These are phyloP conservation scores for Fallopia convolvulus DNA, from an alignment of 148 eudicot genomes.

Conservation along the genomic window DNA sequence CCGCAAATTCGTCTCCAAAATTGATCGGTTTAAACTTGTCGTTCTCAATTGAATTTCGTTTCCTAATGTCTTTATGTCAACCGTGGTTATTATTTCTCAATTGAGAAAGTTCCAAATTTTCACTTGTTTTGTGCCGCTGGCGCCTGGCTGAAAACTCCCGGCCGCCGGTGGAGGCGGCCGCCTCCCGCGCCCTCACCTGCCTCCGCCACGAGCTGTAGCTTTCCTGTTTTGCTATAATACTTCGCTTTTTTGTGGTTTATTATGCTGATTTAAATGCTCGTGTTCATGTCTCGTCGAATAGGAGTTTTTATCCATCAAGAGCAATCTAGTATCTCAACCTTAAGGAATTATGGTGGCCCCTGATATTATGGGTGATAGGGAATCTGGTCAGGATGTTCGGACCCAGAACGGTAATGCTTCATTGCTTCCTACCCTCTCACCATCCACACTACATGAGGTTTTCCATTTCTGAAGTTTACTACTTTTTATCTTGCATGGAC, in stretches of 20 bases:
- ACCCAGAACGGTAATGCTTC: conserved; percentile 63
- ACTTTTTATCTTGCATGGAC: conserved; percentile 17
- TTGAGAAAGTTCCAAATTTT: too few species aligned
- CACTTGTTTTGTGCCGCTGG: too few species aligned
- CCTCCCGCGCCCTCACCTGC: too few species aligned
- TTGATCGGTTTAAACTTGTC: too few species aligned
- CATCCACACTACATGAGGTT: background rate
- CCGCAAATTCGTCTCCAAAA: too few species aligned
- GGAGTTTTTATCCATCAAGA: background rate
- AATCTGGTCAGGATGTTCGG: conserved; percentile 96
- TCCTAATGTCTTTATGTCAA: too few species aligned
- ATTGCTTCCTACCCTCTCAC: background rate
- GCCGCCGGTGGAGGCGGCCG: too few species aligned
- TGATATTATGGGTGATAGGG: conserved; percentile 89
- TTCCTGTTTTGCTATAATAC: background rate
- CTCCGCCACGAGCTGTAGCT: background rate
- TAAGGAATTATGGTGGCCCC: conserved; percentile 30
- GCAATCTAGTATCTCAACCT: background rate
- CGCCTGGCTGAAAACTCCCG: background rate
- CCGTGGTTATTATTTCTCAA: too few species aligned
- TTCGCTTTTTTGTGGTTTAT: too few species aligned
- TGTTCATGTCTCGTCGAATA: background rate
- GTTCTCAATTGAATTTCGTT: too few species aligned
- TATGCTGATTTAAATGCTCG: background rate
- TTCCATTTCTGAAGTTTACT: background rate